These are phyloP conservation scores for Exophiala aquamarina DNA, from an alignment of 2,329 filamentous ascomycete species.

Conservation along the genomic window DNA sequence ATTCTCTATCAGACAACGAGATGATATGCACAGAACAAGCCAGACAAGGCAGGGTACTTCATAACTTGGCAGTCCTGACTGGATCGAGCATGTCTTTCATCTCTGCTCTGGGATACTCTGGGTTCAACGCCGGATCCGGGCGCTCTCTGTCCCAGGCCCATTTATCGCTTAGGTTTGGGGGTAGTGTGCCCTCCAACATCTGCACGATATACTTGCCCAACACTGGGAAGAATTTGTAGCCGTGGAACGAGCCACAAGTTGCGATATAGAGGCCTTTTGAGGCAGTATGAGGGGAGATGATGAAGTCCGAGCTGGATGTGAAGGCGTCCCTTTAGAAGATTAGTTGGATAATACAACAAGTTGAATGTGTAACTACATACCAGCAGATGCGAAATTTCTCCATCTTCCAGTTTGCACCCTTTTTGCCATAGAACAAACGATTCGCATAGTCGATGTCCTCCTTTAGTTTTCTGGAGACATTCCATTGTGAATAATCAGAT, in stretches of 20 bases:
- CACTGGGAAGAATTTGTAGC: constrained; percentile 55
- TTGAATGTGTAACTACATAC: too few relatives aligned
- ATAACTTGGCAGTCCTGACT: constrained; percentile 29
- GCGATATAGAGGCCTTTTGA: constrained; percentile 44
- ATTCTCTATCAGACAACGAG: too few relatives aligned
- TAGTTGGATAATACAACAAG: too few relatives aligned
- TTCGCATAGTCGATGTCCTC: constrained; percentile 60
- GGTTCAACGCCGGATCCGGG: constrained; percentile 53
- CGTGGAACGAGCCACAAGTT: constrained; percentile 46
- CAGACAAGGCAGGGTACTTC: too few relatives aligned
- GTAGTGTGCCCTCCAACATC: constrained; percentile 46
- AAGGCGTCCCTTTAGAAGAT: constrained; percentile 59
- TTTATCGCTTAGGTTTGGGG: constrained; percentile 38
- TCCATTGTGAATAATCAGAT: constrained; percentile 63
- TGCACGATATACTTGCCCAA: constrained; percentile 53
- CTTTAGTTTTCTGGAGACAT: constrained; percentile 56
- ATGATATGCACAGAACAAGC: too few relatives aligned
- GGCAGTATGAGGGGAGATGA: constrained; percentile 47
- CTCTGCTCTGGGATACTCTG: constrained; percentile 59
- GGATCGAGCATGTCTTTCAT: constrained; percentile 53
- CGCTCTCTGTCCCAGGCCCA: constrained; percentile 58
- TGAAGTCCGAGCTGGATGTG: constrained; percentile 56
- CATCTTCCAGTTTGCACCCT: constrained; percentile 57
- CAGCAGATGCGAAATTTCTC: constrained; percentile 67
- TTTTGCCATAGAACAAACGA: constrained; percentile 59